These are phyloP conservation scores for Nyssa sinensis DNA, from an alignment of 148 eudicot genomes.

Conservation along the genomic window DNA sequence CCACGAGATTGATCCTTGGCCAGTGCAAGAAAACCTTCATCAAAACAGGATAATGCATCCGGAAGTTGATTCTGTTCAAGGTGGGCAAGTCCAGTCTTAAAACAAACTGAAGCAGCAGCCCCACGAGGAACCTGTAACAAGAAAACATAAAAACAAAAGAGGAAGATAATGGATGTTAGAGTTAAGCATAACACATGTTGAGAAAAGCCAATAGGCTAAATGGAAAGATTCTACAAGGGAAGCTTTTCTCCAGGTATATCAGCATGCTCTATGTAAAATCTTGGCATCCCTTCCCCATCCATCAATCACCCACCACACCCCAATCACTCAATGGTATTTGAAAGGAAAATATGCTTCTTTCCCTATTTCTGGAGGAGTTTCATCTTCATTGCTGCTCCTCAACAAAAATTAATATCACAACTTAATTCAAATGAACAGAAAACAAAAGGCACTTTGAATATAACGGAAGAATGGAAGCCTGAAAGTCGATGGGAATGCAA, in stretches of 20 bases:
- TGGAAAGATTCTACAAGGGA: not conserved
- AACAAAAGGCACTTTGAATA: too few relatives aligned
- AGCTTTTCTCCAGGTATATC: not conserved
- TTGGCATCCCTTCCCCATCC: not conserved
- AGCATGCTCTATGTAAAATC: not conserved
- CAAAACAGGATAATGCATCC: slow-evolving; percentile 95
- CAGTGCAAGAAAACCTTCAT: slow-evolving; percentile 95
- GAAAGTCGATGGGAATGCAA: too few relatives aligned
- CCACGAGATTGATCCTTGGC: slow-evolving; percentile 97
- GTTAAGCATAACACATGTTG: not conserved
- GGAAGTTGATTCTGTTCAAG: slow-evolving; percentile 96
- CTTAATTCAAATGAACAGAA: not conserved
- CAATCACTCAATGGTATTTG: not conserved
- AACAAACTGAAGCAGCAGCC: slow-evolving; percentile 90
- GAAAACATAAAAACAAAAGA: not conserved
- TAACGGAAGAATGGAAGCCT: too few relatives aligned
- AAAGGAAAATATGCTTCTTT: not conserved
- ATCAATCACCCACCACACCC: not conserved
- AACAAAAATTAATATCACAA: not conserved
- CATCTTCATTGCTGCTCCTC: not conserved
- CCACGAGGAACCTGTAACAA: slow-evolving; percentile 90
- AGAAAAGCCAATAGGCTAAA: not conserved
- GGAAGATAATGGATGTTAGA: not conserved
- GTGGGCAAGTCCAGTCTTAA: slow-evolving; percentile 89
- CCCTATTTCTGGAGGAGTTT: not conserved